Evolutionary conservation across 306 rosid genomes (phyloP).

Genomic region (Canavalia ensiformis): DNA sequence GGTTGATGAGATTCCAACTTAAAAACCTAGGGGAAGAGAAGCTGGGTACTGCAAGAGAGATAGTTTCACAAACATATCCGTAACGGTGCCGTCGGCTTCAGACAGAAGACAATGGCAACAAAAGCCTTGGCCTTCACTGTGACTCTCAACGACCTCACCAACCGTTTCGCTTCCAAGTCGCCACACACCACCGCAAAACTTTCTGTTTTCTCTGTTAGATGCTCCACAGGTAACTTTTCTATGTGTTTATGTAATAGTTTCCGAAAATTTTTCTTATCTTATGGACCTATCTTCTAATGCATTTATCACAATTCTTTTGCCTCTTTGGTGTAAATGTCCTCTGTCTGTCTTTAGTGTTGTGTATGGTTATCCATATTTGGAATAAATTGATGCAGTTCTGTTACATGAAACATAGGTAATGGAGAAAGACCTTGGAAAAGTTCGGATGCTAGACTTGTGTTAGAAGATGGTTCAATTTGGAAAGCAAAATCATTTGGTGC

Average conservation of each 20-base stretch:
- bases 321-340: constrained; percentile 9
- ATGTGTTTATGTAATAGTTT: neutral
- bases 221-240: constrained; percentile 55
- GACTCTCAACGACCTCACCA: constrained; percentile 36
- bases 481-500: constrained; percentile 96
- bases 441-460: constrained; percentile 90
- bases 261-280: neutral
- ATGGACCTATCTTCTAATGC: neutral
- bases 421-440: constrained; percentile 88
- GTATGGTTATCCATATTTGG: neutral
- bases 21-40: constrained; percentile 41
- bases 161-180: constrained; percentile 37
- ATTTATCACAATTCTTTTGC: constrained; percentile 2
- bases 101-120: constrained; percentile 51
- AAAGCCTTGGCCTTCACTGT: constrained; percentile 53
- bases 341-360: neutral
- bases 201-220: constrained; percentile 54
- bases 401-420: constrained; percentile 56
- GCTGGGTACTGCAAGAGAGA: neutral
- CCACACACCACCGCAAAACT: constrained; percentile 27
- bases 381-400: constrained; percentile 22
- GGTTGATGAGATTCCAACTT: neutral
- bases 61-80: constrained; percentile 16
- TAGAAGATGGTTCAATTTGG: constrained; percentile 98
- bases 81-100: neutral